Evolutionary conservation across 768 basidiomycete genomes (phyloP).

Genomic region (Amanita brunnescens): DNA sequence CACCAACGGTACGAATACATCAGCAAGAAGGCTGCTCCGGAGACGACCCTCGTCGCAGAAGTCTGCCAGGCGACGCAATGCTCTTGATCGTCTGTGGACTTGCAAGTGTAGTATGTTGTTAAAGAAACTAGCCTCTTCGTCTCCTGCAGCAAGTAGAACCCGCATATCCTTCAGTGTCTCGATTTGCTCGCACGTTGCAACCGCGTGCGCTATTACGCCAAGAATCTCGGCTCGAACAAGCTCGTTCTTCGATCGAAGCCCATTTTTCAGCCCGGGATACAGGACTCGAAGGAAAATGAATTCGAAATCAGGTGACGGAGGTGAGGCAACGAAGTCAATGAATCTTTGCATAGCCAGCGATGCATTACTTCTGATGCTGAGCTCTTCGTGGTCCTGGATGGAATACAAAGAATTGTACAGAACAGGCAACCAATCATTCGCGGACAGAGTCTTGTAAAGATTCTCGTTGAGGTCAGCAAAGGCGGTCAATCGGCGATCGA

Average conservation of each 20-base stretch:
- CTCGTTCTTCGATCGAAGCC: constrained; percentile 73
- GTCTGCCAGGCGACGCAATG: constrained; percentile 78
- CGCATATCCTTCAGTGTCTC: constrained; percentile 68
- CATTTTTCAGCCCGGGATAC: constrained; percentile 72
- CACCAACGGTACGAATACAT: constrained; percentile 83
- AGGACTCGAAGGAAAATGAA: constrained; percentile 53
- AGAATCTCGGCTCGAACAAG: constrained; percentile 82
- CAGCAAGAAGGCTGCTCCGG: constrained; percentile 60
- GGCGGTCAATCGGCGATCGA: constrained; percentile 72
- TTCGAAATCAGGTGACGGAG: constrained; percentile 36
- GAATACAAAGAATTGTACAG: constrained; percentile 78
- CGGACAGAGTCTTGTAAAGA: constrained; percentile 38
- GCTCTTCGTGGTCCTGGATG: constrained; percentile 83
- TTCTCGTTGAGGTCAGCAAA: constrained; percentile 71
- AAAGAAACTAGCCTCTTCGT: constrained; percentile 95
- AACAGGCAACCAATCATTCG: constrained; percentile 70
- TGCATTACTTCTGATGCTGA: constrained; percentile 79
- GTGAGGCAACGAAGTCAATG: constrained; percentile 47
- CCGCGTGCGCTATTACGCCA: constrained; percentile 67
- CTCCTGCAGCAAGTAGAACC: constrained; percentile 73
- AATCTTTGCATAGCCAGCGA: constrained; percentile 71
- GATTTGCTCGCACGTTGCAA: constrained; percentile 53
- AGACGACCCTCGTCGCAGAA: constrained; percentile 59
- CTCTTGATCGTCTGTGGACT: constrained; percentile 79
- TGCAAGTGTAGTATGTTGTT: constrained; percentile 94